Evolutionary conservation across 345 rosid genomes (phyloP), one percentile per base, ranked within the genome.

Genomic region (Punica granatum): DNA sequence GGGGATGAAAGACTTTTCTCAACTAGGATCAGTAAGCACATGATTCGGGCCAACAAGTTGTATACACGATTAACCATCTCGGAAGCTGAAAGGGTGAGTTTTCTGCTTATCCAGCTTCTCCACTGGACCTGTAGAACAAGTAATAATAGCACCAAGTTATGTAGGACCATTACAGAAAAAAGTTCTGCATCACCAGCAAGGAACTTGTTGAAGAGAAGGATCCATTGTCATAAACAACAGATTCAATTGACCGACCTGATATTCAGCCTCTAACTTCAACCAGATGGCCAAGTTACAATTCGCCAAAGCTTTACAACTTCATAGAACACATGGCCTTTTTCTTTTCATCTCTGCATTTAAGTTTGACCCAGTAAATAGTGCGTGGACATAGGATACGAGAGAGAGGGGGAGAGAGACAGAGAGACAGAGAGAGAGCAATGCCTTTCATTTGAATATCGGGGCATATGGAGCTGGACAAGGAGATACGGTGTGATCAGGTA

Each of bases 401-500:
- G n/a, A 26, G 36, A 26, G n/a, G 54, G 31, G 18, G 7, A 39
- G 11, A 8, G 31, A 21, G 28, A 30, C 42, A 42, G 63, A 66
- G 69, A 74, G 70, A 30, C 46, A 62, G 68, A 64, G 49, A 54
- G 48, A 56, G 66, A 42, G 66, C 48, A 42, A 69, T 79, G 31
- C 86, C 86, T 78, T 74, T 80, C 83, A 93, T 76, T 83, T 87
- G 81, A 93, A 73, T 19, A 70, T 54, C 32, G 94, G 97, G 36
- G 92, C 90, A 81, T 87, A 89, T 35, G 91, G 86, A 65, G 98
- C 90, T 36, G 94, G 97, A 76, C 98, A 93, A 33, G 97, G 97
- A 74, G 96, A 84, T 49, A 93, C 66, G 48, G 83, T 74, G 65
- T 78, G 73, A 78, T 90, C 94, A 3, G 98, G 98, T 79, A 93